Evolutionary conservation across 192 early-diverging fungal species (phyloP), one percentile per base, ranked within the genome.

Genomic region (Coemansia sp.): DNA sequence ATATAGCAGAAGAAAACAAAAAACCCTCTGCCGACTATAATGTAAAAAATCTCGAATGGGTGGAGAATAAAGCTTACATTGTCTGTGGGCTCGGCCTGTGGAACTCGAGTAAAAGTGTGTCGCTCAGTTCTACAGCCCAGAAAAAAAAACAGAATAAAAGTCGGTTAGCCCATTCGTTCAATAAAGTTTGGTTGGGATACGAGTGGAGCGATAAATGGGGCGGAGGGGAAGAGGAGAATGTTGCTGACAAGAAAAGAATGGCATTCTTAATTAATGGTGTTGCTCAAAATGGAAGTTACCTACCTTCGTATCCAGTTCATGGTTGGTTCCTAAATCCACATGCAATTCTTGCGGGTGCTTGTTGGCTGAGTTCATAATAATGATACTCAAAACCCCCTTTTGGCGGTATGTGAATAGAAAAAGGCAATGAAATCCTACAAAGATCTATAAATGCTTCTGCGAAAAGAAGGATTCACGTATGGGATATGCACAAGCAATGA

Each of bases 281-380:
- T 59, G 16, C 32, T 40, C 16, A 6, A 59, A 16, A 37, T 59
- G 57, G 57, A 37, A 56, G 32, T 42, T 26, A 67, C 49, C 61
- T 73, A 73, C 71, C 71, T 73, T 54, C 61, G 15, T 68, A 58
- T 47, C 72, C 72, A 74, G 41, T 63, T 39, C 66, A 59, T 74
- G 32, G 37, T 63, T 41, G 65, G 51, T 19, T 54, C 26, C 51
- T 54, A 54, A 11, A 54, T 11, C 19, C 15, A 54, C 51, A 54
- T 54, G 11, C 10, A 7, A 21, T 21, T 12, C 43, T 1, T 45
- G 51, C 22, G 21, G 26, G 51, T 26, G 13, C 21, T 32, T 22
- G 51, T 54, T 8, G 9, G 51, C 12, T 22, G 22, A 26, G 15
- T 54, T 8, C 22, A 54, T 54, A 54, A 54, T 54, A 54, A 0